These are phyloP conservation scores for Diplocarpon mali DNA, from an alignment of 2,329 filamentous ascomycete species.

Conservation along the genomic window DNA sequence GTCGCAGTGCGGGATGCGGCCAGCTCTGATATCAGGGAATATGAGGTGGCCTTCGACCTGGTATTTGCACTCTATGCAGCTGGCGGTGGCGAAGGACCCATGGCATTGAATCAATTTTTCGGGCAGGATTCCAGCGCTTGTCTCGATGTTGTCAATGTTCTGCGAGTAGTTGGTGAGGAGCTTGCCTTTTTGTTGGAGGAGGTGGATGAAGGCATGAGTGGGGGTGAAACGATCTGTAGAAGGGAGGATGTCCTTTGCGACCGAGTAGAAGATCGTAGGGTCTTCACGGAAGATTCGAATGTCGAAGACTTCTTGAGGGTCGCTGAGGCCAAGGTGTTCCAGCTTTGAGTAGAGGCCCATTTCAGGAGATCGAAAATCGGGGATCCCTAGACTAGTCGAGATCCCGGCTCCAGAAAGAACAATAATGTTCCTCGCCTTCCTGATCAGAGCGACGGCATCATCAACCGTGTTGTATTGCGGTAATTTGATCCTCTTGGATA, in stretches of 20 bases:
- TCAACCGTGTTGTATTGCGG: conserved; percentile 72
- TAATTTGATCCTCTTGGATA: conserved; percentile 73
- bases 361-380: conserved; percentile 90
- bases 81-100: conserved; percentile 87
- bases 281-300: conserved; percentile 78
- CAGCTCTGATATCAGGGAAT: conserved; percentile 66
- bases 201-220: conserved; percentile 85
- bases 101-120: conserved; percentile 92
- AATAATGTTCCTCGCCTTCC: conserved; percentile 70
- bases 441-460: conserved; percentile 71
- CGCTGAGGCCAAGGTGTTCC: conserved; percentile 59
- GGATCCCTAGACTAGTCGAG: conserved; percentile 91
- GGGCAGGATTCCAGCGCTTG: conserved; percentile 67
- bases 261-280: conserved; percentile 79
- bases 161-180: conserved; percentile 96
- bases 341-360: conserved; percentile 85
- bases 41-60: conserved; percentile 66
- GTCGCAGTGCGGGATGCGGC: conserved; percentile 67
- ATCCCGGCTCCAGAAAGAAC: conserved; percentile 94
- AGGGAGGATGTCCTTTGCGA: conserved; percentile 85
- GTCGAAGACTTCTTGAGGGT: conserved; percentile 94
- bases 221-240: conserved; percentile 72
- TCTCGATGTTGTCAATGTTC: conserved; percentile 95
- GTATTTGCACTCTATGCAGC: conserved; percentile 71
- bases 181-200: conserved; percentile 80